A percentile compares a stretch with the other conserved stretches of the same genome.
phyloP scores from a whole-genome alignment of 2,329 filamentous ascomycete species.

The Ophiocordyceps robertsii region DNA sequence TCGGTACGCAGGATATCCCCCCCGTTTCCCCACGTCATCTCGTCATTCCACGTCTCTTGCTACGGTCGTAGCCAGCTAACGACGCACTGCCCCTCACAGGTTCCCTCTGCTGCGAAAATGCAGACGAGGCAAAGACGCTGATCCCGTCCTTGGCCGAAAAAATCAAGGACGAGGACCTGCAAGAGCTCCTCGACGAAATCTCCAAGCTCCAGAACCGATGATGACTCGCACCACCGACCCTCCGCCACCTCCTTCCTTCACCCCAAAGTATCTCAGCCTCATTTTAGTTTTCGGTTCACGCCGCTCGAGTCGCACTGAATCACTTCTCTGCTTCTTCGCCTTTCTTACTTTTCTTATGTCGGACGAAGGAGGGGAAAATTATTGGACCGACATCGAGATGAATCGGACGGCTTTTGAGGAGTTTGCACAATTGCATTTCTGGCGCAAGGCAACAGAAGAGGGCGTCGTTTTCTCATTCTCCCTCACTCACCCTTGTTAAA shows the following conservation, averaged over 20 bases:
- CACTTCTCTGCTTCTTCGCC: background rate
- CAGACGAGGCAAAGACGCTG: conserved; percentile 91
- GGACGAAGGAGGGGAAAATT: no score
- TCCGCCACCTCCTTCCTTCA: background rate
- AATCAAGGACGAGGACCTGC: conserved; percentile 77
- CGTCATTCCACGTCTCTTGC: background rate
- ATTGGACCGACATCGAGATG: background rate
- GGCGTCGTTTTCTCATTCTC: background rate
- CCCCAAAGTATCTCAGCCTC: background rate
- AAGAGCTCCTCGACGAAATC: conserved; percentile 82
- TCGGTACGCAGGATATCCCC: conserved; percentile 45
- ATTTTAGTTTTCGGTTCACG: background rate
- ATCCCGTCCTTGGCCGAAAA: conserved; percentile 85
- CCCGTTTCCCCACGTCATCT: background rate
- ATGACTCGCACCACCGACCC: conserved; percentile 1
- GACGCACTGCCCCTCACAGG: conserved; percentile 36
- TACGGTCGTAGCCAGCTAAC: background rate
- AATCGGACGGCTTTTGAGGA: background rate
- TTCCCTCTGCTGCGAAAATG: conserved; percentile 79
- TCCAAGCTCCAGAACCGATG: conserved; percentile 52
- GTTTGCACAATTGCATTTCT: conserved; percentile 1
- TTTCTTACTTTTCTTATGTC: background rate
- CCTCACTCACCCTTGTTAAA: background rate
- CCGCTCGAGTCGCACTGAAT: background rate
- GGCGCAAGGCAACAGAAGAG: conserved; percentile 1